Evolutionary conservation across 2,329 filamentous ascomycete species (phyloP), one percentile per base, ranked within the genome.

Genomic region (Cryphonectria parasitica): DNA sequence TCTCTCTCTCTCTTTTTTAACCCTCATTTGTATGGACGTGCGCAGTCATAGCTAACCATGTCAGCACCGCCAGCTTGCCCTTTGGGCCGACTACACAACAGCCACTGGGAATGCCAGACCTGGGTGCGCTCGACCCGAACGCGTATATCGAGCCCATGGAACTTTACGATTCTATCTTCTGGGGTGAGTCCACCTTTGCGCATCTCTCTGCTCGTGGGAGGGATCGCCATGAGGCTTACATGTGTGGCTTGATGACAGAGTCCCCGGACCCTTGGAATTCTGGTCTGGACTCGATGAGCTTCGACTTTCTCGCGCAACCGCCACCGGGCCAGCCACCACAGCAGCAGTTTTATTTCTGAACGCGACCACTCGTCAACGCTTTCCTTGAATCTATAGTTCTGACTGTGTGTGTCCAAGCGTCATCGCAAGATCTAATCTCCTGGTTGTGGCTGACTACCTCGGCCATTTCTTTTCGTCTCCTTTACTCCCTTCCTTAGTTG

Each of bases 121-220:
- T 89, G 65, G 78, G 80, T 64, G 78, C 82, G 49, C 79, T 87
- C 15, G 89, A 90, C 71, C 86, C 87, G 22, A 82, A 85, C 3
- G 82, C 87, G 45, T 87, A 88, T 74, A 88, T 91, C 83, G 89
- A 89, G 52, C 89, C 89, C 0, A 89, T 91, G 88, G 89, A 91
- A 72, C 80, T 91, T 0, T 91, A 90, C 76, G 88, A 91, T 75
- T 90, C 88, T 4, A 91, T 91, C 62, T 91, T 90, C 81, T 90
- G 88, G 84, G 89, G 88, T 90, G 79, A 78, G 87, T 82, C 41
- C 43, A 72, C 10, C 5, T 39, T 13, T 6, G 34, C 28, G 31
- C 22, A 3, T n/a, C 25, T 19, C 39, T 22, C n/a, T 3, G 13
- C 3, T 15, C 19, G 31, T 43, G 13, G 6, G 3, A 11, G 7